Base-by-base conservation (phyloP, 768 basidiomycete genomes). In the Coprinopsis sp. region DNA sequence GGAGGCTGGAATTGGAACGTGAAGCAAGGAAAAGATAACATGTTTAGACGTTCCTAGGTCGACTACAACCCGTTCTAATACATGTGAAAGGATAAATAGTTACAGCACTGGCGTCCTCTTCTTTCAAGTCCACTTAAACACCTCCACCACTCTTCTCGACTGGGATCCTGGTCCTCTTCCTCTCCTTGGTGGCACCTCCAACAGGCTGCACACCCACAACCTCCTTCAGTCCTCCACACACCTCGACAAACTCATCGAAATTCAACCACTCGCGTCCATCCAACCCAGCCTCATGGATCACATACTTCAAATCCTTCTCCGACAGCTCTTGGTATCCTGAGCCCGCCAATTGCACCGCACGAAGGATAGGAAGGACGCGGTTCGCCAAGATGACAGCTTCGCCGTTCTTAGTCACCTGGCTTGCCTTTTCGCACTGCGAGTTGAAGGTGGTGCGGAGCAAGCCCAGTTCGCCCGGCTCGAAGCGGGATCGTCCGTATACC, bases 221-320 rank as follows among this genome's bases (percentile, higher is more conserved):
- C 24, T 86, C 86, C 62, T 82, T 87, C 50, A 90, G 64, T 46
- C 76, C 79, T 2, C 81, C 86, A 58, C 85, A 89, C 29, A 89
- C 89, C 79, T 94, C 91, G 39, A 93, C 71, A 62, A 94, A 94
- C 59, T 90, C 88, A 53, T 94, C 87, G 56, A 91, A 81, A 51
- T 83, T 80, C 37, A 96, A 65, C 22, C 76, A 74, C 23, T 65
- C 63, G 55, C 73, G 70, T 18, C 65, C 64, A 39, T 69, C 65
- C 62, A 88, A 79, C 3, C 88, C 92, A 50, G 86, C 82, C 60
- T 87, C 82, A 46, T 75, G 74, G 42, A 94, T 72, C 1, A 91
- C 88, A 59, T 90, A 86, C 27, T 81, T 75, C 33, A 82, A 72
- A 51, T 91, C 87, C 52, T 80, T 78, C 33, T 69, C 62, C 42